phyloP scores from a whole-genome alignment of 495 filamentous ascomycete genomes.

The Penicillium coprophilum region DNA sequence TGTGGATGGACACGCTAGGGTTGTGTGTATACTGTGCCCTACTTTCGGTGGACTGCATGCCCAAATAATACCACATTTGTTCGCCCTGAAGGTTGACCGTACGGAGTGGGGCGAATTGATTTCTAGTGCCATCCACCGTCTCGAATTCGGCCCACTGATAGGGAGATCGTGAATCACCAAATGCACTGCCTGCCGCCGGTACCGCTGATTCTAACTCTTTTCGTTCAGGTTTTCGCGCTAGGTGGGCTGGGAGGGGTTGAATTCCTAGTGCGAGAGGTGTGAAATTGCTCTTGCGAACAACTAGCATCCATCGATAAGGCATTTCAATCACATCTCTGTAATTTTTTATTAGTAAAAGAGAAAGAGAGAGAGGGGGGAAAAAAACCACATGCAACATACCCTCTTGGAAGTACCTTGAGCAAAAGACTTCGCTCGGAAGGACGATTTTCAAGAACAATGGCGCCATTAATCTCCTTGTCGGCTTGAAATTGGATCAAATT shows the following conservation, averaged over 20 bases:
- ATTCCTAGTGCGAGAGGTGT: constrained; percentile 52
- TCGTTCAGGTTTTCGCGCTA: constrained; percentile 51
- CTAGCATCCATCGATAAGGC: constrained; percentile 56
- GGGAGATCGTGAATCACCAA: constrained; percentile 54
- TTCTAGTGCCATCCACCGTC: constrained; percentile 47
- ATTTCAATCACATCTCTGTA: constrained; percentile 53
- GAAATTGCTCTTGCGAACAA: constrained; percentile 54
- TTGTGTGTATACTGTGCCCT: constrained; percentile 91
- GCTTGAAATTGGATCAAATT: constrained; percentile 89
- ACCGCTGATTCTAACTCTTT: constrained; percentile 49
- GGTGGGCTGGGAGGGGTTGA: constrained; percentile 59
- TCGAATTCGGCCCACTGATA: constrained; percentile 85
- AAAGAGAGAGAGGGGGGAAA: constrained; percentile 22
- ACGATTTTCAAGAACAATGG: constrained; percentile 83
- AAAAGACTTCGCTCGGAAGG: constrained; percentile 62
- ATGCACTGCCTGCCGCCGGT: constrained; percentile 57
- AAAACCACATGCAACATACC: constrained; percentile 58
- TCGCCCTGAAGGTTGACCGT: constrained; percentile 66
- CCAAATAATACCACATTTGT: constrained; percentile 88
- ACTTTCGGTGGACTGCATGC: constrained; percentile 82
- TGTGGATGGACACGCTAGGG: constrained; percentile 56
- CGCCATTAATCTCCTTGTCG: constrained; percentile 86
- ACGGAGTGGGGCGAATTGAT: constrained; percentile 50
- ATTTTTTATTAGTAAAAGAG: constrained; percentile 12
- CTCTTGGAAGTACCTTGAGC: constrained; percentile 82